Base-by-base conservation (phyloP, 2,329 filamentous ascomycete species). In the Ampelomyces quisqualis region DNA sequence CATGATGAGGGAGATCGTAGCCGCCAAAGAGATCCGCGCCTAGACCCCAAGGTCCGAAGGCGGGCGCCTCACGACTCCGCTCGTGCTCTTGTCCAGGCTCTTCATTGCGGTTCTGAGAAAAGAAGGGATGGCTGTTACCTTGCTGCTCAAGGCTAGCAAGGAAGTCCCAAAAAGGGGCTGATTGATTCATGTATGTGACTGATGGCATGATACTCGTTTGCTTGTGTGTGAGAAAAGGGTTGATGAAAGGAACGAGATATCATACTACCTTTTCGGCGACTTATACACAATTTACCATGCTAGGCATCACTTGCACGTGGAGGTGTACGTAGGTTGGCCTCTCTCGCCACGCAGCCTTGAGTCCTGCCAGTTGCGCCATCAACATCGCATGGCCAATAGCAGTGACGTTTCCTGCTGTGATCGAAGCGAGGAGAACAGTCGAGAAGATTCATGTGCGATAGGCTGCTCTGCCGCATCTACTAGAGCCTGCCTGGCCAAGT, bases 81-180 rank as follows among this genome's bases (percentile, higher is more conserved):
- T 47, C 36, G 34, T 51, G 43, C 9, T 49, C 60, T 40, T 52
- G 56, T 37, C 45, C 49, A 28, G 53, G 59, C 10, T 62, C 48
- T 15, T 57, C 51, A 38, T 58, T 58, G 34, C 56, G 61, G 36
- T 67, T 62, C 47, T 63, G 64, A 34, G 61, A 58, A 47, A 73
- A 74, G 61, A 73, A 71, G 18, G 75, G 72, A 53, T 77, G 70
- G 17, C 68, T 60, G 22, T 55, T 45, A 38, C 68, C 70, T 60
- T 71, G 65, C 38, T 73, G 65, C 50, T 80, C 76, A 9, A 81
- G 67, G 46, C 64, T 68, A 37, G 74, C 70, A 38, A 80, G 53
- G 45, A 76, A 77, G 59, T 80, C 76, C 77, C 78, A 80, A 58
- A 80, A 78, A 36, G 76, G 74, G 53, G 73, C 70, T 4, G 70